Evolutionary conservation across 192 early-diverging fungal genomes (phyloP), one percentile per base, ranked within the genome.

Genomic region (Coemansia sp.): DNA sequence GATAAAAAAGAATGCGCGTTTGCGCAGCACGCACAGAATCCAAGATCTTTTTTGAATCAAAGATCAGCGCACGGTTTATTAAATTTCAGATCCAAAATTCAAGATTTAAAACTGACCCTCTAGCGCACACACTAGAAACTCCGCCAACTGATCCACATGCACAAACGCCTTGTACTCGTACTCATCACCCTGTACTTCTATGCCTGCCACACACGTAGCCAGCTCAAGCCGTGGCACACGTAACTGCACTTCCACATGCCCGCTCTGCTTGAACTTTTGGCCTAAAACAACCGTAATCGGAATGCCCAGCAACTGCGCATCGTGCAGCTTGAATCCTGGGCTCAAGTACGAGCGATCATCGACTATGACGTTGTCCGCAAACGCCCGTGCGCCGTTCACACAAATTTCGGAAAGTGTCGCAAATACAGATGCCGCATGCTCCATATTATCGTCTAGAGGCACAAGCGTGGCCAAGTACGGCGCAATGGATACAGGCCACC

Each of bases 221-320:
- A 62, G 40, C 48, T 26, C 48, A 48, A 64, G 34, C 42, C 23
- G 21, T 3, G 77, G 77, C 20, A 80, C 44, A 14, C 77, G 77
- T 55, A 80, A 26, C 60, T 80, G 77, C 7, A 80, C 71, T 38
- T 80, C 77, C 17, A 71, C 77, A 57, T 14, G 57, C 21, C 22
- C 31, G 8, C 31, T 34, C 31, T 19, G 57, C 22, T 54, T 60
- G 34, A 81, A 84, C 4, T 85, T 79, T 69, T 86, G 87, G 0
- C 94, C 94, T 48, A 93, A 57, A 5, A 94, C 84, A 2, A 94
- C 70, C 12, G 91, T 83, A 58, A 80, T 85, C 0, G 94, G 92
- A 72, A 92, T 90, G 11, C 94, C 94, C 59, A 96, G 83, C 63
- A 94, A 59, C 60, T 87, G 84, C 6, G 90, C 87, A 57, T 94